phyloP scores from a whole-genome alignment of 2,329 filamentous ascomycete genomes.

The Nemania bipapillata region DNA sequence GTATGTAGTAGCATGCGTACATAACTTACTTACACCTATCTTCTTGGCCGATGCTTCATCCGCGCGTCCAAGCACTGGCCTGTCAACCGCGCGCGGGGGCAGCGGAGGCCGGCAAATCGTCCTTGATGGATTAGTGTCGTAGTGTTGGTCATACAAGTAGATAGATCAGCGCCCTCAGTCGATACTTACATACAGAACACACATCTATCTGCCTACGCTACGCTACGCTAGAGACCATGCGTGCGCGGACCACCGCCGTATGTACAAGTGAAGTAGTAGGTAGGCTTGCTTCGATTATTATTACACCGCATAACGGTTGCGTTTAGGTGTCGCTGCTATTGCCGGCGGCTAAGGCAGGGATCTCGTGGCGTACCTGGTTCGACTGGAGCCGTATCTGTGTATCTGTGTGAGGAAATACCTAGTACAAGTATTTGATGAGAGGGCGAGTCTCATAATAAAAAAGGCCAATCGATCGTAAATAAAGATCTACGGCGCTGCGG shows the following conservation, averaged over 20 bases:
- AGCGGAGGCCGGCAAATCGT: constrained; percentile 9
- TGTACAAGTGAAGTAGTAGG: too few species aligned
- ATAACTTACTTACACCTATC: constrained; percentile 9
- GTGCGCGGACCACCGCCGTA: neutral
- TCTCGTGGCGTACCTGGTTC: neutral
- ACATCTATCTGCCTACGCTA: neutral
- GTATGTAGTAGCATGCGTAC: too few species aligned
- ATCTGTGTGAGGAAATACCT: too few species aligned
- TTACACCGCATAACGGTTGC: constrained; percentile 2
- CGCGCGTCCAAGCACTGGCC: constrained; percentile 27
- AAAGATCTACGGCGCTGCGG: constrained; percentile 35
- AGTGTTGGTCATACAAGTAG: neutral
- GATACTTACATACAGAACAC: too few species aligned
- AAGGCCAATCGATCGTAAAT: constrained; percentile 37
- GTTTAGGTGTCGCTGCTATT: constrained; percentile 20
- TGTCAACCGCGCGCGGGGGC: neutral
- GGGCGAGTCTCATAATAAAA: constrained; percentile 10
- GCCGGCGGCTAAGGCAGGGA: constrained; percentile 21
- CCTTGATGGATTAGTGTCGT: neutral
- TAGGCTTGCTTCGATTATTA: neutral
- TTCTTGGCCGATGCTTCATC: constrained; percentile 15
- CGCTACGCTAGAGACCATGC: neutral
- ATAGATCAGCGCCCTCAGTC: constrained; percentile 17
- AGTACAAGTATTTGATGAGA: neutral
- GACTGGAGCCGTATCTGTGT: neutral